A percentile compares a stretch with the other conserved stretches of the same genome.
Evolutionary conservation across 208 protist genomes (phyloP).

Genomic region (Crithidia fasciculata): DNA sequence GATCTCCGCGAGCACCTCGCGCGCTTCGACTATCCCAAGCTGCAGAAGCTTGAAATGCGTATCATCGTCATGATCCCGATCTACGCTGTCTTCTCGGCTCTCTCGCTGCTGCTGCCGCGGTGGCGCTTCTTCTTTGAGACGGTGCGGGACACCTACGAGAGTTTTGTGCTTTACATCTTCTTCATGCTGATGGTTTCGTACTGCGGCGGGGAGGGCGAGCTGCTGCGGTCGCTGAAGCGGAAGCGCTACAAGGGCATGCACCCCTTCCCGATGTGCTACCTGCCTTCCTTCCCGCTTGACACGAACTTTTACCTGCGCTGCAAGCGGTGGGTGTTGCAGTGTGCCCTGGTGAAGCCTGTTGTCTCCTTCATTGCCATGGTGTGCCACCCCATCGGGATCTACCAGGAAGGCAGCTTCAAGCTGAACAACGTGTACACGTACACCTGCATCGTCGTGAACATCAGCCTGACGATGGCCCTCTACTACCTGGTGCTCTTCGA

Average conservation of each 20-base stretch:
- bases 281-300: constrained; percentile 69
- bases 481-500: constrained; percentile 92
- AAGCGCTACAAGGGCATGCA: constrained; percentile 82
- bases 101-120: constrained; percentile 55
- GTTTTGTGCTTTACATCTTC: constrained; percentile 93
- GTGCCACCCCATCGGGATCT: constrained; percentile 61
- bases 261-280: constrained; percentile 72
- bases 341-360: constrained; percentile 85
- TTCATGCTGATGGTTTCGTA: constrained; percentile 91
- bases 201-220: constrained; percentile 83
- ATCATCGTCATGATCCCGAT: constrained; percentile 91
- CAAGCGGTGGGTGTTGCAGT: constrained; percentile 92
- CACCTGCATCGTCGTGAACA: constrained; percentile 83
- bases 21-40: constrained; percentile 75
- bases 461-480: constrained; percentile 77
- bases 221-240: constrained; percentile 77
- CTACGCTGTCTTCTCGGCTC: constrained; percentile 77
- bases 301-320: constrained; percentile 82
- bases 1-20: constrained; percentile 76
- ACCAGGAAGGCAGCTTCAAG: constrained; percentile 68
- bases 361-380: constrained; percentile 77
- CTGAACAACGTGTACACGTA: constrained; percentile 84
- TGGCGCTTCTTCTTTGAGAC: constrained; percentile 85
- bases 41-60: constrained; percentile 85
- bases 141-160: constrained; percentile 88